Evolutionary conservation across 805 yeast species (phyloP).

Genomic region (Yarrowia sp.): DNA sequence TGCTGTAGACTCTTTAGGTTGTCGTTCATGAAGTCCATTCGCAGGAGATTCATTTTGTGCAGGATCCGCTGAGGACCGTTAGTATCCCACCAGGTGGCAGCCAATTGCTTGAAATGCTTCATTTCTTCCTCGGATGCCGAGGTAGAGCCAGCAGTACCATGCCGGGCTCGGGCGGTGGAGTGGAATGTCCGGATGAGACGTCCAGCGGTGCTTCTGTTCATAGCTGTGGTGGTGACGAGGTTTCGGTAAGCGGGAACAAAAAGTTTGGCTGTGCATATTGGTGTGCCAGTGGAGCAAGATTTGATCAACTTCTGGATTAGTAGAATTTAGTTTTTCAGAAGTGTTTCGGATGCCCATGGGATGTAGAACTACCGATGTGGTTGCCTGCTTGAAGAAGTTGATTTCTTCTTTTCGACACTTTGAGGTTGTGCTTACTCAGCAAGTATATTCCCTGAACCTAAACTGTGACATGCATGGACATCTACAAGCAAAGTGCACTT

Average conservation of each 20-base stretch:
- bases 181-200: slow-evolving; percentile 10
- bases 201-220: slow-evolving; percentile 17
- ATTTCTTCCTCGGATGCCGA: slow-evolving; percentile 52
- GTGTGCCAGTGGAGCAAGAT: no score
- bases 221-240: neutral
- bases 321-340: no score
- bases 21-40: slow-evolving; percentile 80
- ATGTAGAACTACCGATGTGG: no score
- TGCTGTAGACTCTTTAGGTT: slow-evolving; percentile 41
- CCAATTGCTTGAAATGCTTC: slow-evolving; percentile 78
- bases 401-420: neutral
- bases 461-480: neutral
- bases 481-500: neutral
- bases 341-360: no score
- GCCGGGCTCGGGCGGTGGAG: neutral
- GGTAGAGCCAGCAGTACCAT: slow-evolving; percentile 19
- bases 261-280: neutral
- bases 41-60: slow-evolving; percentile 86
- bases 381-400: no score
- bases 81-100: slow-evolving; percentile 98
- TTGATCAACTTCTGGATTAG: no score
- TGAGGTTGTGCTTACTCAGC: neutral
- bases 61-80: slow-evolving; percentile 88
- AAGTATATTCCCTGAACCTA: neutral
- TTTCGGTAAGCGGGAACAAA: neutral